Evolutionary conservation across 1,139 yeast genomes (phyloP).

Genomic region (Meyerozyma smithsonii): DNA sequence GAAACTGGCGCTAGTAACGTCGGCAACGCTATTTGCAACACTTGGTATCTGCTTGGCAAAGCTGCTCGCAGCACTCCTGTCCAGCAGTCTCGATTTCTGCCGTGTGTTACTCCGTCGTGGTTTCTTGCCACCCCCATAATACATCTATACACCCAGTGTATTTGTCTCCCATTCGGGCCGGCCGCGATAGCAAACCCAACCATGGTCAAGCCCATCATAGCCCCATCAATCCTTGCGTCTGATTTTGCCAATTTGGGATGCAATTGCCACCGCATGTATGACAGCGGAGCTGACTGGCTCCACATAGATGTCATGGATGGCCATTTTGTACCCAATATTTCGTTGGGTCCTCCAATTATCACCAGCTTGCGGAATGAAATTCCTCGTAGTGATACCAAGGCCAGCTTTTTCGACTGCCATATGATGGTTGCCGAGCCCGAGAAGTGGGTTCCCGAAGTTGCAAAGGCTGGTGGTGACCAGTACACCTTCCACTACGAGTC

Average conservation of each 20-base stretch:
- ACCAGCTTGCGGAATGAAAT: slow-evolving; percentile 70
- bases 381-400: slow-evolving; percentile 49
- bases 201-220: slow-evolving; percentile 80
- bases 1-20: too few species aligned
- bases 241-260: slow-evolving; percentile 87
- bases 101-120: too few species aligned
- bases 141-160: not conserved
- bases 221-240: slow-evolving; percentile 96
- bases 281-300: slow-evolving; percentile 85
- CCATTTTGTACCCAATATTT: slow-evolving; percentile 93
- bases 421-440: slow-evolving; percentile 98
- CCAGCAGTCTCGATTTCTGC: too few species aligned
- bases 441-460: slow-evolving; percentile 91
- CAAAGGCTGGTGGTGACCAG: slow-evolving; percentile 93
- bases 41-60: too few species aligned
- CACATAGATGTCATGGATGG: slow-evolving; percentile 99
- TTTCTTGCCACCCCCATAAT: not conserved
- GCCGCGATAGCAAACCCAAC: slow-evolving; percentile 2
- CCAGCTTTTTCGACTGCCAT: slow-evolving; percentile 85
- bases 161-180: too few species aligned
- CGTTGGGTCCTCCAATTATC: slow-evolving; percentile 90
- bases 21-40: too few species aligned
- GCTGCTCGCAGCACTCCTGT: too few species aligned
- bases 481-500: slow-evolving; percentile 97
- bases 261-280: slow-evolving; percentile 77